Percentiles rank a stretch among this genome's conserved stretches.
Conservation (phyloP, 192 early-diverging fungal genomes). For the Coemansia sp. region DNA sequence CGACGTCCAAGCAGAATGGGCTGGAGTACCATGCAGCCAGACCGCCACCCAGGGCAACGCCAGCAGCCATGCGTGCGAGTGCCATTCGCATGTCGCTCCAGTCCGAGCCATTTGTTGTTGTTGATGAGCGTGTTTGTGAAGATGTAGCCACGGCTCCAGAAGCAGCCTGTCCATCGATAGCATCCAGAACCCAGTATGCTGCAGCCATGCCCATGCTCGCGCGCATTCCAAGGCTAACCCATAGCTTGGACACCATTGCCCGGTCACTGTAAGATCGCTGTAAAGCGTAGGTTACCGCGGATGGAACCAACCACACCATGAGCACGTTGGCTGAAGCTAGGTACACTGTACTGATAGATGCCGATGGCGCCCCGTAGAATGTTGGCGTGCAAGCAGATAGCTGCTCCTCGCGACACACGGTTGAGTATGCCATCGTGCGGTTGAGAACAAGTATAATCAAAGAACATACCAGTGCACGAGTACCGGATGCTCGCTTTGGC, state of each 20-base stretch:
- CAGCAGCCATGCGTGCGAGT: slow-evolving; percentile 58
- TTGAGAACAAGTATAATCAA: slow-evolving; percentile 61
- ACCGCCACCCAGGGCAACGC: slow-evolving; percentile 56
- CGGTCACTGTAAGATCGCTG: slow-evolving; percentile 56
- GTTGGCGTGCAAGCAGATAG: slow-evolving; percentile 74
- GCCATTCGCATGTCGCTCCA: slow-evolving; percentile 54
- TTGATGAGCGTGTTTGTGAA: neutral
- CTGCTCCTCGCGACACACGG: slow-evolving; percentile 91
- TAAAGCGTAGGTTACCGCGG: slow-evolving; percentile 46
- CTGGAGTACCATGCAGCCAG: slow-evolving; percentile 56
- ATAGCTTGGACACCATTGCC: slow-evolving; percentile 52
- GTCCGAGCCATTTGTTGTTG: neutral
- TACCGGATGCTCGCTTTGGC: slow-evolving; percentile 25
- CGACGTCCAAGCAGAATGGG: slow-evolving; percentile 59
- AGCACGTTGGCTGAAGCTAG: slow-evolving; percentile 26
- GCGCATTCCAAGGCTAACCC: slow-evolving; percentile 60
- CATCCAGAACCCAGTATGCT: slow-evolving; percentile 60
- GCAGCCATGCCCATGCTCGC: slow-evolving; percentile 57
- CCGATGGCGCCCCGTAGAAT: slow-evolving; percentile 64
- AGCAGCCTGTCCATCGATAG: slow-evolving; percentile 20
- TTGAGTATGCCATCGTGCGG: slow-evolving; percentile 58
- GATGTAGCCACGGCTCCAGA: neutral
- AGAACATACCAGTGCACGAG: slow-evolving; percentile 45
- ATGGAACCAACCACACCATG: slow-evolving; percentile 43
- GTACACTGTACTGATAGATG: slow-evolving; percentile 30